Percentiles rank a stretch among this genome's conserved stretches.
phyloP scores from a whole-genome alignment of 1,284 basidiomycete genomes.

The Irpex sp. region DNA sequence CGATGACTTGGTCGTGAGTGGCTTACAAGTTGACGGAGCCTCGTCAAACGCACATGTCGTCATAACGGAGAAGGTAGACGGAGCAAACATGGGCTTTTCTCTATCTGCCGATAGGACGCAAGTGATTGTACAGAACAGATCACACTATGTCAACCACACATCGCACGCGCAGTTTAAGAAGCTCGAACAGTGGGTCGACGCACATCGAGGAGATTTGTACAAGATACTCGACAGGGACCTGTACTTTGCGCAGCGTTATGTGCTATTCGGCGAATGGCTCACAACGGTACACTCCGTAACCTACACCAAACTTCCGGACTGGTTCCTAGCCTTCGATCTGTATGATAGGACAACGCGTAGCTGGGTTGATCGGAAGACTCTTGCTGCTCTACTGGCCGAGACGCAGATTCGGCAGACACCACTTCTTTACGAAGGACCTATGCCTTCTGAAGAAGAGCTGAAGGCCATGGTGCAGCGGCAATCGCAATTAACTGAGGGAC shows the following conservation, averaged over 20 bases:
- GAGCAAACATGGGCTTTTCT: conserved; percentile 65
- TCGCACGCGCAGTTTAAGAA: conserved; percentile 59
- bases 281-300: conserved; percentile 58
- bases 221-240: conserved; percentile 45
- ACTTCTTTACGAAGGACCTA: conserved; percentile 36
- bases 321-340: conserved; percentile 57
- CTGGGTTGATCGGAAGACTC: conserved; percentile 37
- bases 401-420: conserved; percentile 44
- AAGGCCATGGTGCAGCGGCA: conserved; percentile 38
- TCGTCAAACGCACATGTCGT: conserved; percentile 30
- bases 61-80: conserved; percentile 64
- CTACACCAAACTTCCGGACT: conserved; percentile 48
- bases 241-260: conserved; percentile 51
- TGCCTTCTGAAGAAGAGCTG: conserved; percentile 38
- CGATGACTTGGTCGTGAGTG: conserved; percentile 42
- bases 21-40: conserved; percentile 7
- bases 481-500: conserved; percentile 47
- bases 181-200: conserved; percentile 49
- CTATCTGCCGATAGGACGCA: conserved; percentile 41
- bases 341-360: conserved; percentile 46
- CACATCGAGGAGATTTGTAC: conserved; percentile 41
- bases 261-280: conserved; percentile 64
- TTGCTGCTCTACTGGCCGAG: conserved; percentile 33
- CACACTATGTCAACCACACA: conserved; percentile 52
- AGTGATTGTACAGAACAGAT: conserved; percentile 61